These are phyloP conservation scores for Candida endomychidarum DNA, from an alignment of 805 yeast species.

Conservation along the genomic window DNA sequence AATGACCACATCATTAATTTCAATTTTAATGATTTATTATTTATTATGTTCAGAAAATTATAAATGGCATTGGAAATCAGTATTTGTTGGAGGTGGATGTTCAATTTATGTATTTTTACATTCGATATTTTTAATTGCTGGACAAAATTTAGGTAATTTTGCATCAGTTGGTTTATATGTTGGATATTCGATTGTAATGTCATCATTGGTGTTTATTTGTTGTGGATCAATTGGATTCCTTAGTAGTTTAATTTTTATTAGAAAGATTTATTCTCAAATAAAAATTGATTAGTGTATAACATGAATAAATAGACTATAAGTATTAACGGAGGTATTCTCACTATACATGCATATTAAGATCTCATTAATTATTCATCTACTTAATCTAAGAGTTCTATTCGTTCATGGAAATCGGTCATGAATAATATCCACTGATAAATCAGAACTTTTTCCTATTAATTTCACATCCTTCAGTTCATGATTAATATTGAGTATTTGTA, in stretches of 20 bases:
- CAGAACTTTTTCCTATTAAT: too few species aligned
- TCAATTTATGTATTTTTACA: conserved; percentile 82
- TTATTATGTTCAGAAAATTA: conserved; percentile 88
- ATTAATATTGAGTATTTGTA: too few species aligned
- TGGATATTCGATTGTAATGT: conserved; percentile 77
- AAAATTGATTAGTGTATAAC: conserved; percentile 62
- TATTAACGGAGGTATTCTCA: too few species aligned
- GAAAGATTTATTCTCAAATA: conserved; percentile 78
- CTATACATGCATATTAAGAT: too few species aligned
- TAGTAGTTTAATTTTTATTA: conserved; percentile 69
- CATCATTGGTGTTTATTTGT: conserved; percentile 68
- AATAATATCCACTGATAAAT: too few species aligned
- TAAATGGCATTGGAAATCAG: conserved; percentile 96
- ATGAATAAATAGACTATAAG: neutral
- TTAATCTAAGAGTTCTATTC: too few species aligned
- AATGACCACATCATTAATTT: conserved; percentile 75
- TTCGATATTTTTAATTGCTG: conserved; percentile 70
- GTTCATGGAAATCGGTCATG: too few species aligned
- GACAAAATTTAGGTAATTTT: conserved; percentile 63
- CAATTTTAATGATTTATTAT: conserved; percentile 78
- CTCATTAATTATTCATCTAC: too few species aligned
- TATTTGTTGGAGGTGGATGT: conserved; percentile 87
- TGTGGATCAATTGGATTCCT: conserved; percentile 89
- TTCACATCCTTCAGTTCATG: too few species aligned
- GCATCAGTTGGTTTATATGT: conserved; percentile 75